These are phyloP conservation scores for Phoenix dactylifera DNA, from an alignment of 176 grass and related monocot genomes.

Conservation along the genomic window DNA sequence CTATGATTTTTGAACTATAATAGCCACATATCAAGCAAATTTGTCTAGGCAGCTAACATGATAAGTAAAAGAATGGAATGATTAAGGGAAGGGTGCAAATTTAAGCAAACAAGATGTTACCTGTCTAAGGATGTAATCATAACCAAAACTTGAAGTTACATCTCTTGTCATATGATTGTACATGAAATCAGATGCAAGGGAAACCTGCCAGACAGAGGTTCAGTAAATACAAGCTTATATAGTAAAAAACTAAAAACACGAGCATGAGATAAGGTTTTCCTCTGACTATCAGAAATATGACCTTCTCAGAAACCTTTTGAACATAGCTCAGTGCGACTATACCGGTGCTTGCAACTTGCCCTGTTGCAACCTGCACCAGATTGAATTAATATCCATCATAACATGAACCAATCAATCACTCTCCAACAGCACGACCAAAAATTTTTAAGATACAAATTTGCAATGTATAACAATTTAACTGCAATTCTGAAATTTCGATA, in stretches of 20 bases:
- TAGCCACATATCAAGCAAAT: too few species aligned
- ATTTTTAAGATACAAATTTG: too few species aligned
- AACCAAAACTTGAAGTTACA: conserved; percentile 87
- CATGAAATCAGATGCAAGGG: conserved; percentile 94
- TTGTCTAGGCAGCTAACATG: neutral
- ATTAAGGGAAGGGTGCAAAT: neutral
- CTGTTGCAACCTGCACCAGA: conserved; percentile 67
- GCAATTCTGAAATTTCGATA: too few species aligned
- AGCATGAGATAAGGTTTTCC: neutral
- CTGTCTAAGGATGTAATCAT: conserved; percentile 97
- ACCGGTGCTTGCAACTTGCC: conserved; percentile 87
- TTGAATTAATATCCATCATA: neutral
- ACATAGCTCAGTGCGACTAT: conserved; percentile 95
- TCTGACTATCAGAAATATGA: conserved; percentile 19
- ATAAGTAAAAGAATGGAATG: neutral
- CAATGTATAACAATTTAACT: too few species aligned
- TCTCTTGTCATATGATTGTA: conserved; percentile 96
- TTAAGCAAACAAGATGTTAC: conserved; percentile 26
- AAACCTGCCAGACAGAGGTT: conserved; percentile 45
- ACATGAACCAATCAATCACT: too few species aligned
- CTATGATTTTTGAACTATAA: too few species aligned
- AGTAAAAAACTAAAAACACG: neutral
- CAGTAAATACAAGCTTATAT: too few species aligned
- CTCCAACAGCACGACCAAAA: too few species aligned
- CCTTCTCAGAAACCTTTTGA: conserved; percentile 97